phyloP scores from a whole-genome alignment of 192 early-diverging fungal species.

The Coemansia sp. region DNA sequence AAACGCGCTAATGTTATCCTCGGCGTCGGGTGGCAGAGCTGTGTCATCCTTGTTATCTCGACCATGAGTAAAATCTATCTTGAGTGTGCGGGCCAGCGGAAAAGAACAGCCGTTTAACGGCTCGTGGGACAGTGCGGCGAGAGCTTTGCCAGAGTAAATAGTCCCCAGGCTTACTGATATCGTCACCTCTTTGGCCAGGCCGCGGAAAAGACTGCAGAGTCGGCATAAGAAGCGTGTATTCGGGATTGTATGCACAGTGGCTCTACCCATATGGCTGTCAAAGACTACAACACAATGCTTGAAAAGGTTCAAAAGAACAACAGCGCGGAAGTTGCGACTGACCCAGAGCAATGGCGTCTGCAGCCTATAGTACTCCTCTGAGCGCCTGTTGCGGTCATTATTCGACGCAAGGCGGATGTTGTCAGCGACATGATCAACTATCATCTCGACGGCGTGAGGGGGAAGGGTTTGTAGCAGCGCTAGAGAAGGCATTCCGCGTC shows the following conservation, averaged over 20 bases:
- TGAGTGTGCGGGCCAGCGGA: neutral
- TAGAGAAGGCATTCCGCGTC: neutral
- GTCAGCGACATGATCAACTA: neutral
- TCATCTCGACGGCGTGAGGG: neutral
- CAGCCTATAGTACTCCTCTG: neutral
- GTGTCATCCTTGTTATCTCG: neutral
- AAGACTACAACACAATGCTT: no score
- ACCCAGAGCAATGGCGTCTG: no score
- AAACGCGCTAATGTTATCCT: neutral
- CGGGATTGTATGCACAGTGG: no score
- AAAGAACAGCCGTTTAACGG: neutral
- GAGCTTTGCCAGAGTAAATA: neutral
- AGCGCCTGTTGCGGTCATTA: neutral
- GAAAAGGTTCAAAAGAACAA: no score
- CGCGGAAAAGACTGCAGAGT: no score
- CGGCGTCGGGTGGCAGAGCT: no score
- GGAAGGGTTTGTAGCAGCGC: neutral
- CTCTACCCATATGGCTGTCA: no score
- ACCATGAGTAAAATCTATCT: neutral
- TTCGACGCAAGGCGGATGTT: neutral
- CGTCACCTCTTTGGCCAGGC: no score
- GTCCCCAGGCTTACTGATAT: neutral
- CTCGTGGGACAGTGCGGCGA: neutral
- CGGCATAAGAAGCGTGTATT: no score
- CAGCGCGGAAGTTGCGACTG: no score